A percentile compares a stretch with the other conserved stretches of the same genome.
phyloP scores from a whole-genome alignment of 2,329 filamentous ascomycete species.

The Calonectria leucothoes region DNA sequence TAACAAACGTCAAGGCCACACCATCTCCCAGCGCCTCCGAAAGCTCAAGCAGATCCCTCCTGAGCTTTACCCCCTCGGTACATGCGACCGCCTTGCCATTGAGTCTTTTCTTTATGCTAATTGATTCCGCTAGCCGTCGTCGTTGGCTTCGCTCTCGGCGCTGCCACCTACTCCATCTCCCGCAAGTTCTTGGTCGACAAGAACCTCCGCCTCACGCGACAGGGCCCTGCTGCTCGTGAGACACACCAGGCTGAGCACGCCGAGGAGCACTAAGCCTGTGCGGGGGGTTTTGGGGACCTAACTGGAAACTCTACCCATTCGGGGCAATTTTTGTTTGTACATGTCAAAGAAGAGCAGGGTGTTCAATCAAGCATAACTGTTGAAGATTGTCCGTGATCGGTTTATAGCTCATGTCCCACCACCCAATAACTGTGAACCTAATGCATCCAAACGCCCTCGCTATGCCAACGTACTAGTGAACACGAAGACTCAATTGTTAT shows the following conservation, averaged over 20 bases:
- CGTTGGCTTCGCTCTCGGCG: conserved; percentile 84
- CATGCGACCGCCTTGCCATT: conserved; percentile 35
- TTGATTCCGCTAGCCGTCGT: conserved; percentile 74
- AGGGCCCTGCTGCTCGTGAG: conserved; percentile 59
- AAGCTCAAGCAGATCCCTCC: conserved; percentile 90
- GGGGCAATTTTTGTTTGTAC: conserved; percentile 35
- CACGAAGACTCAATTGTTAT: conserved; percentile 19
- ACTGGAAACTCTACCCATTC: conserved; percentile 31
- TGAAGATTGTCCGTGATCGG: conserved; percentile 38
- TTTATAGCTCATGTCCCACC: conserved; percentile 38
- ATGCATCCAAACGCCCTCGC: conserved; percentile 57
- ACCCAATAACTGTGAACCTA: conserved; percentile 36
- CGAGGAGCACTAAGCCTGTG: conserved; percentile 46
- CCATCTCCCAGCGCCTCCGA: conserved; percentile 93
- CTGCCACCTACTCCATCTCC: conserved; percentile 83
- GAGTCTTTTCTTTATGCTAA: conserved; percentile 39
- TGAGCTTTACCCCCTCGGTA: conserved; percentile 95
- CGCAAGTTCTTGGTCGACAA: conserved; percentile 91
- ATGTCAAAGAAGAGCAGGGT: conserved; percentile 40
- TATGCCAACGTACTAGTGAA: conserved; percentile 51
- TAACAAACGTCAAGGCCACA: conserved; percentile 77
- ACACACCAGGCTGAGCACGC: conserved; percentile 38
- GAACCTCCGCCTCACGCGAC: conserved; percentile 87
- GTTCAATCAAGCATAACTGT: conserved; percentile 39
- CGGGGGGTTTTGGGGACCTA: conserved; percentile 22